Conservation (phyloP, 176 grass and related monocot species). For the Avena atlantica region DNA sequence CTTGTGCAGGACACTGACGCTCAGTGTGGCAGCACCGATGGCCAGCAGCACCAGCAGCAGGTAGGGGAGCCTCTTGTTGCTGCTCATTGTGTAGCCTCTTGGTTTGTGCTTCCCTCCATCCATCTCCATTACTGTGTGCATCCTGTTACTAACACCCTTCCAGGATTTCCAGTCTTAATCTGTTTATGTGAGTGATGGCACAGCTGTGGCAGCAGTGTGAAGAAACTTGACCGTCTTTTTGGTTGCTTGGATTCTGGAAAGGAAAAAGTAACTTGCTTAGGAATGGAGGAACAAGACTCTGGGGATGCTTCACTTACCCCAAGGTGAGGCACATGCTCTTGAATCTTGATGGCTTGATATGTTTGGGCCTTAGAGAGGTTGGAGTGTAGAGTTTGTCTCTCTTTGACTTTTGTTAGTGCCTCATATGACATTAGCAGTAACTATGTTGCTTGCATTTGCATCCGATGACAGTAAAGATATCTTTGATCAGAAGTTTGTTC, state of each 20-base stretch:
- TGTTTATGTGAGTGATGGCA: slow-evolving; percentile 30
- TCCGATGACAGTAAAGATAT: slow-evolving; percentile 17
- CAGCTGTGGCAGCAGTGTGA: slow-evolving; percentile 44
- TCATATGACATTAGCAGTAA: slow-evolving; percentile 31
- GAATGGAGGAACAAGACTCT: slow-evolving; percentile 35
- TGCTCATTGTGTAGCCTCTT: slow-evolving; percentile 49
- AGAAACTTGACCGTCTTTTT: slow-evolving; percentile 47
- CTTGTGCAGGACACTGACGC: slow-evolving; percentile 78
- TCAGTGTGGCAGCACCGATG: slow-evolving; percentile 58
- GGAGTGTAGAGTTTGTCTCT: not conserved
- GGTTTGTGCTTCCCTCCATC: slow-evolving; percentile 49
- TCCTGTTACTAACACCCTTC: slow-evolving; percentile 44
- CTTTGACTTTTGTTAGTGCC: slow-evolving; percentile 34
- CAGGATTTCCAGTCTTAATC: slow-evolving; percentile 30
- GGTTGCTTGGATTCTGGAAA: slow-evolving; percentile 62
- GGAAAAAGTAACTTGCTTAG: slow-evolving; percentile 46
- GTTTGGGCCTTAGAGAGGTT: slow-evolving; percentile 10
- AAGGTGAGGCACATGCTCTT: slow-evolving; percentile 50
- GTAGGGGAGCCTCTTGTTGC: slow-evolving; percentile 56
- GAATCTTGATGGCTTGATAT: slow-evolving; percentile 33
- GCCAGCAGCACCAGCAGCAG: slow-evolving; percentile 73
- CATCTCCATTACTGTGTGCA: slow-evolving; percentile 38
- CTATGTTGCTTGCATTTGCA: slow-evolving; percentile 45
- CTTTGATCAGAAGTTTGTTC: slow-evolving; percentile 26
- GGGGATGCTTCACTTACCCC: slow-evolving; percentile 33